Evolutionary conservation across 2,329 filamentous ascomycete species (phyloP).

Genomic region (Orbilia quercus): DNA sequence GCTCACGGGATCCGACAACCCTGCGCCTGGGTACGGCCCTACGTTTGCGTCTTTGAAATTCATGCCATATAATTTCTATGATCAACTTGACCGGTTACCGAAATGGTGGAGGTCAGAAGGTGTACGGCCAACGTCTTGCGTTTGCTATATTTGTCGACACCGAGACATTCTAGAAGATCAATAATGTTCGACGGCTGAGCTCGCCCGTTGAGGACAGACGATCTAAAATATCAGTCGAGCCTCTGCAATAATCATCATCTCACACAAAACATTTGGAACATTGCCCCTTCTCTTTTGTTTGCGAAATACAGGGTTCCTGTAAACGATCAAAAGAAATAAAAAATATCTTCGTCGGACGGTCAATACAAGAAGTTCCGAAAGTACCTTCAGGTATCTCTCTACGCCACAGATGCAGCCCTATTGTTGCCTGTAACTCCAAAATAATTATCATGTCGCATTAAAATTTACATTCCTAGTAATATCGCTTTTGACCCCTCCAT

Average conservation of each 20-base stretch:
- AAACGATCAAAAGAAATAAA: constrained; percentile 37
- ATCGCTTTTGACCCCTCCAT: not conserved
- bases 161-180: constrained; percentile 36
- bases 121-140: not conserved
- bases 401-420: constrained; percentile 36
- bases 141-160: constrained; percentile 24
- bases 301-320: constrained; percentile 15
- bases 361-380: constrained; percentile 34
- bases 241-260: constrained; percentile 28
- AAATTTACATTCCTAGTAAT: not conserved
- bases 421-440: too few relatives aligned
- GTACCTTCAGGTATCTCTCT: constrained; percentile 36
- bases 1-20: constrained; percentile 18
- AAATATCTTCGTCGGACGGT: constrained; percentile 30
- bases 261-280: not conserved
- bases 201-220: constrained; percentile 19
- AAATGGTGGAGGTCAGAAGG: constrained; percentile 10
- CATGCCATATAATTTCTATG: not conserved
- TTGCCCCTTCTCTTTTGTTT: constrained; percentile 1
- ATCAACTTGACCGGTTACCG: constrained; percentile 1
- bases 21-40: not conserved
- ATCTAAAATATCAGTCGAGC: constrained; percentile 18
- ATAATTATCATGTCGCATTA: not conserved
- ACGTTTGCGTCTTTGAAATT: constrained; percentile 3
- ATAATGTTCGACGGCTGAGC: constrained; percentile 16